Conservation (phyloP, 805 yeast genomes). For the Ogataea allantospora region DNA sequence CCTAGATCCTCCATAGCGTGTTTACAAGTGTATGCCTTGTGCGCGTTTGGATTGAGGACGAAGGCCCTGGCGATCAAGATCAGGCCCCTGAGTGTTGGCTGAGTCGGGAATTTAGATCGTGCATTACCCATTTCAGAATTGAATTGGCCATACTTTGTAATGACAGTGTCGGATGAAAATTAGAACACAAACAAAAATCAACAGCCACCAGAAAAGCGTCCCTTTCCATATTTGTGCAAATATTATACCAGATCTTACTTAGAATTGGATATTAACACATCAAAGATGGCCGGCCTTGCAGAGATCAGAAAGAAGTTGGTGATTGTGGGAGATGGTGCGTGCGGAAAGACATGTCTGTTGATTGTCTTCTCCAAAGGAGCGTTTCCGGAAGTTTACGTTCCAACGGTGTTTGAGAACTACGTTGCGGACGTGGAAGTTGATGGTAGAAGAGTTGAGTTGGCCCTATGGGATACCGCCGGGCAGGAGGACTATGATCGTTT, state of each 20-base stretch:
- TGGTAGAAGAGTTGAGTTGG: slow-evolving; percentile 89
- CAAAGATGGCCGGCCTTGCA: slow-evolving; percentile 46
- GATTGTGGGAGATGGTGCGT: slow-evolving; percentile 96
- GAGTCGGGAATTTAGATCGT: slow-evolving; percentile 4
- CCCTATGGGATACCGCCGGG: slow-evolving; percentile 98
- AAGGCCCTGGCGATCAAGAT: no score
- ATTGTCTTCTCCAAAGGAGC: slow-evolving; percentile 84
- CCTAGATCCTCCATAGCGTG: no score
- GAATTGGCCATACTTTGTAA: slow-evolving; percentile 2
- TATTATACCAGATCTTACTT: background rate
- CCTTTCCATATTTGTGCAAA: slow-evolving; percentile 6
- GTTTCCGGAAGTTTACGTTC: slow-evolving; percentile 92
- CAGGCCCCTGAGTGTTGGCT: background rate
- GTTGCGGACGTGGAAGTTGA: slow-evolving; percentile 94
- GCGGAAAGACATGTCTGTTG: slow-evolving; percentile 92
- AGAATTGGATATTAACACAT: slow-evolving; percentile 5
- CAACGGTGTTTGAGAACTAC: slow-evolving; percentile 95
- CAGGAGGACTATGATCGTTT: slow-evolving; percentile 96
- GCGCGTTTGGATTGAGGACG: no score
- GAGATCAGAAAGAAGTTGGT: slow-evolving; percentile 78
- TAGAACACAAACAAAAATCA: slow-evolving; percentile 15
- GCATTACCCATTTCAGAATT: slow-evolving; percentile 10
- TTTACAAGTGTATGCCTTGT: no score
- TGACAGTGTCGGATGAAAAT: slow-evolving; percentile 14
- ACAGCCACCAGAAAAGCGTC: slow-evolving; percentile 11